Evolutionary conservation across 2,329 filamentous ascomycete species (phyloP), one percentile per base, ranked within the genome.

Genomic region (Tympanopsis confertula): DNA sequence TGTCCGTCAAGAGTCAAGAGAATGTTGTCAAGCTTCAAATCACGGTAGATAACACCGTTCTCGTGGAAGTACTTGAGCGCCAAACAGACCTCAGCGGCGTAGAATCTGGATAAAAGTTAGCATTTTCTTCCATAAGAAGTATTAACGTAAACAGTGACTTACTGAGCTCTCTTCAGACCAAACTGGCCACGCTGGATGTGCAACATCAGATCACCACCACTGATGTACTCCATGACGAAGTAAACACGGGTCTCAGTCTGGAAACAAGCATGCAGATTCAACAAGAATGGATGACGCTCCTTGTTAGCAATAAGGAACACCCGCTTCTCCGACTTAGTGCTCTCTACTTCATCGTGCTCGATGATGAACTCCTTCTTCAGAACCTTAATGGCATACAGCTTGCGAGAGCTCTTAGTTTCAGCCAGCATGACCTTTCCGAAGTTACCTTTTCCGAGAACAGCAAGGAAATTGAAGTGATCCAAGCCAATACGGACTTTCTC

Each of bases 351-450:
- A 54, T 98, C 91, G 47, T 98, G 94, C 57, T 98, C 91, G 44
- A 98, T 98, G 55, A 98, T 98, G 58, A 98, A 98, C 59, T 98
- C 91, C 66, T 98, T 98, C 74, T 98, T 98, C 49, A 98, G 66
- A 26, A 98, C 91, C 63, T 98, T 98, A 61, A 98, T 98, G 40
- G 91, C 91, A 57, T 96, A 98, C 5, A 98, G 69, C 58, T 89
- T 84, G 59, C 88, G 86, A 7, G 84, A 79, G 39, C 78, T 79
- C 68, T 98, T 98, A 2, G 91, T 94, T 63, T 98, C 91, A 2
- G 91, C 91, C 58, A 98, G 68, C 91, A 98, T 98, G 63, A 98
- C 91, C 63, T 98, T 98, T 59, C 91, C 91, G 55, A 98, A 98
- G 63, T 98, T 98, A 65, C 91, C 91, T 63, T 98, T 98, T 55